A percentile compares a stretch with the other conserved stretches of the same genome.
phyloP scores from a whole-genome alignment of 2,329 filamentous ascomycete genomes.

The Akanthomyces muscarius region DNA sequence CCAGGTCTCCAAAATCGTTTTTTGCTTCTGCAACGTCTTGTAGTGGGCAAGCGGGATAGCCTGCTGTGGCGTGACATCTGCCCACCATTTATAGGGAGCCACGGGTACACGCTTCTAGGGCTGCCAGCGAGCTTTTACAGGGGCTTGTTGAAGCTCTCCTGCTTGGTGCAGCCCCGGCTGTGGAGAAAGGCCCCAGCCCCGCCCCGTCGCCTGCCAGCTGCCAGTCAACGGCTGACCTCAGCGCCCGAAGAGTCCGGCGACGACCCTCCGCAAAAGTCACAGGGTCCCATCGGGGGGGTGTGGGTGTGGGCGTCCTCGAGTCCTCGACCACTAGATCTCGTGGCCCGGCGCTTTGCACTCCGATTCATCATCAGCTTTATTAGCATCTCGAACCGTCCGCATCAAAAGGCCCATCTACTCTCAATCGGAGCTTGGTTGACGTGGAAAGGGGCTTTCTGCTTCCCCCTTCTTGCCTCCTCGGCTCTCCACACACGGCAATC shows the following conservation, averaged over 20 bases:
- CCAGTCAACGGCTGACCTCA: not conserved
- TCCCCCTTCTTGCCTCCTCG: not conserved
- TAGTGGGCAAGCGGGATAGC: too few relatives aligned
- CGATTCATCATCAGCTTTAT: too few relatives aligned
- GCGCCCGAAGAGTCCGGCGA: not conserved
- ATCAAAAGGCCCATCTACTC: too few relatives aligned
- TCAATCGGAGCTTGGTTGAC: not conserved
- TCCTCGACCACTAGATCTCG: too few relatives aligned
- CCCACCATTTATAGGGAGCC: not conserved
- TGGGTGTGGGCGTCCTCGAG: too few relatives aligned
- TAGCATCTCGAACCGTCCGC: too few relatives aligned
- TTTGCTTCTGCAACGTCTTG: too few relatives aligned
- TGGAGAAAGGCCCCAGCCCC: not conserved
- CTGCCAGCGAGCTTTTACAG: not conserved
- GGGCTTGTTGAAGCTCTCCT: not conserved
- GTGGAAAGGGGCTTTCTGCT: not conserved
- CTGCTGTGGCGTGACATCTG: too few relatives aligned
- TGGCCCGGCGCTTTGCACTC: too few relatives aligned
- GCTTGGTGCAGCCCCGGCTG: not conserved
- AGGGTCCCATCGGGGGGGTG: not conserved
- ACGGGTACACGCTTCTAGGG: not conserved
- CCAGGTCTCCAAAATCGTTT: too few relatives aligned
- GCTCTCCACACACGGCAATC: not conserved
- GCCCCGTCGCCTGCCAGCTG: not conserved
- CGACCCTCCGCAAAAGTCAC: not conserved